phyloP scores from a whole-genome alignment of 192 early-diverging fungal species.

The Physocladia obscura region DNA sequence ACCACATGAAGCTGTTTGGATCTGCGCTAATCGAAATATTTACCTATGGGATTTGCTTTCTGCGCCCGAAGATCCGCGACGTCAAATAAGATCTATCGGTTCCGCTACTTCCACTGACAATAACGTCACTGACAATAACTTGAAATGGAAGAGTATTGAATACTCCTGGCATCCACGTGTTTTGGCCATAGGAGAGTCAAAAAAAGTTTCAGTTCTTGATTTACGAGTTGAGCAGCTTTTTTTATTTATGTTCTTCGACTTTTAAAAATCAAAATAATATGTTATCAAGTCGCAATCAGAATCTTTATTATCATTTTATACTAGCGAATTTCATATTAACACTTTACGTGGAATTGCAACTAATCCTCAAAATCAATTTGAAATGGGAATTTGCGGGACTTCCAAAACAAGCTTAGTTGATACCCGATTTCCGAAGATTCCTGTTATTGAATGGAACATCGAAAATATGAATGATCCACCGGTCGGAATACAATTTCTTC shows the following conservation, averaged over 20 bases:
- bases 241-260: background rate
- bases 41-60: conserved; percentile 17
- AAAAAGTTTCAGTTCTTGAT: conserved; percentile 7
- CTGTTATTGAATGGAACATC: conserved; percentile 13
- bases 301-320: conserved; percentile 7
- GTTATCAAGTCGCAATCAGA: conserved; percentile 10
- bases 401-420: conserved; percentile 6
- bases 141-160: conserved; percentile 22
- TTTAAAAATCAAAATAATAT: too few species aligned
- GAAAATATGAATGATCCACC: conserved; percentile 8
- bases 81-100: background rate
- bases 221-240: conserved; percentile 2
- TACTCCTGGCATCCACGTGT: conserved; percentile 25
- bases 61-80: background rate
- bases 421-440: conserved; percentile 12
- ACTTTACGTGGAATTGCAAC: conserved; percentile 2
- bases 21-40: background rate
- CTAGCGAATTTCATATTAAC: too few species aligned
- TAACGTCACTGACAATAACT: too few species aligned
- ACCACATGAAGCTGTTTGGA: conserved; percentile 22
- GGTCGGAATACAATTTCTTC: conserved; percentile 8
- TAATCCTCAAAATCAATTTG: background rate
- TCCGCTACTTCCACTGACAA: background rate
- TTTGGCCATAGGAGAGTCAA: conserved; percentile 4
- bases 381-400: conserved; percentile 16